Percentiles rank a stretch among this genome's conserved stretches.
These are phyloP conservation scores for Passalora sequoiae DNA, from an alignment of 2,329 filamentous ascomycete species.

Conservation along the genomic window DNA sequence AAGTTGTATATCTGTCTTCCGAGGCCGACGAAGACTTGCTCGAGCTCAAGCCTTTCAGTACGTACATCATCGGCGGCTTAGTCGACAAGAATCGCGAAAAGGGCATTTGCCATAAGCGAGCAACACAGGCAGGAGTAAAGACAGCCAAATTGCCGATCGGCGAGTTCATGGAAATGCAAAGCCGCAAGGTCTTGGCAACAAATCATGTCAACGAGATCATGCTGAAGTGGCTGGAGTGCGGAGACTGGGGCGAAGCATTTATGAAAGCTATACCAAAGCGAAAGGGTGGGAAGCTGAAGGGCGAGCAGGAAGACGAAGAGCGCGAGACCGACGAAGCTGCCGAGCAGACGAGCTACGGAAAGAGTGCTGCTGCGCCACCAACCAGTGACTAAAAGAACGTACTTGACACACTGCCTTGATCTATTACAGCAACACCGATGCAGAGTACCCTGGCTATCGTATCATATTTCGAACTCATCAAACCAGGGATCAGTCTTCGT, in stretches of 20 bases:
- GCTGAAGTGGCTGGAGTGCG: constrained; percentile 82
- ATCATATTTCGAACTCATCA: too few relatives aligned
- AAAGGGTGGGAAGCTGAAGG: constrained; percentile 69
- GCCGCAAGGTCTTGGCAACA: constrained; percentile 78
- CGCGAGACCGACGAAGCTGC: too few relatives aligned
- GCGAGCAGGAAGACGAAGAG: constrained; percentile 2
- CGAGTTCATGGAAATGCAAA: constrained; percentile 89
- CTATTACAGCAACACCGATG: too few relatives aligned
- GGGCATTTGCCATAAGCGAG: constrained; percentile 82
- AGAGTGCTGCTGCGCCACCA: too few relatives aligned
- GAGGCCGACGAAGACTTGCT: constrained; percentile 84
- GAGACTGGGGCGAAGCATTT: constrained; percentile 89
- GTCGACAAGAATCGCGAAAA: constrained; percentile 97
- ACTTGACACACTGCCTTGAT: too few relatives aligned
- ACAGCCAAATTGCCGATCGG: constrained; percentile 92
- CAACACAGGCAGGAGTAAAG: constrained; percentile 67
- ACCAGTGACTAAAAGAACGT: too few relatives aligned
- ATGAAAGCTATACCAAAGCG: constrained; percentile 81
- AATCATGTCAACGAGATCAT: constrained; percentile 98
- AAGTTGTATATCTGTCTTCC: constrained; percentile 82
- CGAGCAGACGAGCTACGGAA: too few relatives aligned
- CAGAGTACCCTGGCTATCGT: too few relatives aligned
- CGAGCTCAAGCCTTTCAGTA: constrained; percentile 77
- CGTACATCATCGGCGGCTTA: constrained; percentile 87
- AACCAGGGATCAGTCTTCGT: too few relatives aligned